These are phyloP conservation scores for Dryas alaskensis DNA, from an alignment of 306 rosid genomes.

Conservation along the genomic window DNA sequence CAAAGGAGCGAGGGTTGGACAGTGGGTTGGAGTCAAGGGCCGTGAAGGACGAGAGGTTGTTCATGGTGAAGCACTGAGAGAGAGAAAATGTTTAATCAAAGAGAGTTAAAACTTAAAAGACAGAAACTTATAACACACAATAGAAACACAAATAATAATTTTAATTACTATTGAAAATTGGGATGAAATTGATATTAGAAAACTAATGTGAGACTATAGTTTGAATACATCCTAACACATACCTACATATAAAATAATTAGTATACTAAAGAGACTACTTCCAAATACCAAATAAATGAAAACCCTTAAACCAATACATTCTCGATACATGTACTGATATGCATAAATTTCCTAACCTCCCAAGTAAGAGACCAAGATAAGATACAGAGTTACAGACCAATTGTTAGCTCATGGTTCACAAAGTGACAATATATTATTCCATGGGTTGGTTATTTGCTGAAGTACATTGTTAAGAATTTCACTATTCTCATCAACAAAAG, in stretches of 20 bases:
- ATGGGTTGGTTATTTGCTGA: no score
- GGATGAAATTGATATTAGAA: not conserved
- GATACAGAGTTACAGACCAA: no score
- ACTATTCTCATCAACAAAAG: no score
- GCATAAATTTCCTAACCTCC: no score
- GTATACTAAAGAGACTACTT: no score
- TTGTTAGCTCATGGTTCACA: no score
- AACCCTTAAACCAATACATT: no score
- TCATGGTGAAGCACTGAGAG: constrained; percentile 39
- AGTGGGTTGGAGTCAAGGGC: constrained; percentile 47
- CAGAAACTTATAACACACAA: not conserved
- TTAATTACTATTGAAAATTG: not conserved
- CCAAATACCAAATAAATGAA: no score
- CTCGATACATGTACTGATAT: no score
- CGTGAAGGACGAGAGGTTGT: constrained; percentile 51
- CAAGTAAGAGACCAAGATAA: no score
- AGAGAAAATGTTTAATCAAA: not conserved
- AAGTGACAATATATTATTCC: no score
- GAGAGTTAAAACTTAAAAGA: not conserved
- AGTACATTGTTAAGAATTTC: no score
- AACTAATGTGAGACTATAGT: not conserved
- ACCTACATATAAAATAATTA: not conserved
- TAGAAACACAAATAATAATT: not conserved
- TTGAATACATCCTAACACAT: not conserved
- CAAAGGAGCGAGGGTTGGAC: constrained; percentile 30